Base-by-base conservation (phyloP, 495 filamentous ascomycete species). In the Talaromyces adpressus region DNA sequence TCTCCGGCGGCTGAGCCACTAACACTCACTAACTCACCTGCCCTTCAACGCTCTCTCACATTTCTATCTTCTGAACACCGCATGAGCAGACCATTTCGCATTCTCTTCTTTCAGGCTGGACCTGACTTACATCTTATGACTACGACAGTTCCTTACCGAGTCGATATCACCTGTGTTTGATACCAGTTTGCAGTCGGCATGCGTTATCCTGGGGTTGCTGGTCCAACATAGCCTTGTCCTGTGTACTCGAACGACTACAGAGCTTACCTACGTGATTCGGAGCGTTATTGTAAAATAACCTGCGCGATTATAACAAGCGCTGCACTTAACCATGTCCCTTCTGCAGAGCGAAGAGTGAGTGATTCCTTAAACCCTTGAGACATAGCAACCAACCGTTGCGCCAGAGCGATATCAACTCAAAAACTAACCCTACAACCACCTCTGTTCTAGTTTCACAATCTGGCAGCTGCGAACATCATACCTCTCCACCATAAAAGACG, bases 311-410 rank as follows among this genome's bases (percentile, higher is more conserved):
- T 25, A 20, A 25, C 7, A 11, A 11, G 9, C 12, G n/a, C 34
- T 16, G 18, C 9, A 27, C 14, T 49, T 3, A 64, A 77, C 69
- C 27, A 98, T 97, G 94, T 95, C 93, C 68, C 84, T 98, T 70
- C 88, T 98, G 62, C 91, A 96, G 74, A 92, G 96, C 65, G 93
- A 98, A 85, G 93, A 98, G 92, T 96, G 87, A 62, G 89, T 79
- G 41, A 23, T 3, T 18, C 49, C 7, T 32, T 7, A 32, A 32
- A 7, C 41, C 63, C 22, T 16, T 60, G 64, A 69, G 59, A 16
- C 63, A 25, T 57, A 41, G 41, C 58, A 57, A 29, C 65, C 58
- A 41, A 41, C 36, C 14, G 7, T 68, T 54, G 51, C 25, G 51
- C 51, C 20, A 57, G 56, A 57, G 56, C 53, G 27, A 11, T 60